Conservation (phyloP, 768 basidiomycete species). For the Suillus luteus region DNA sequence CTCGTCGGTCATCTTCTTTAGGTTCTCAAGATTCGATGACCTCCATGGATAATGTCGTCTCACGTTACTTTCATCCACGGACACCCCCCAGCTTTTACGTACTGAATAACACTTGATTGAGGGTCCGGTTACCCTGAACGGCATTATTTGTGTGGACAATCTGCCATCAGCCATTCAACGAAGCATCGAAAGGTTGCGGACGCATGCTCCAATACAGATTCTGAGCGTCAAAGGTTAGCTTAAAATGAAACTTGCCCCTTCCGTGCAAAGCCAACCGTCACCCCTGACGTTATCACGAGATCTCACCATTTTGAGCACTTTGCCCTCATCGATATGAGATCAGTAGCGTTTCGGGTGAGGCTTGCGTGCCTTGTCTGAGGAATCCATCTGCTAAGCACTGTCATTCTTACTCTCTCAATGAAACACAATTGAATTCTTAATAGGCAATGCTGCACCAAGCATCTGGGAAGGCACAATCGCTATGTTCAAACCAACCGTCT, state of each 20-base stretch:
- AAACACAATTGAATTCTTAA: not conserved
- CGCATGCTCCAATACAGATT: not conserved
- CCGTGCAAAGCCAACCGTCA: not conserved
- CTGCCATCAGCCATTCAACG: not conserved
- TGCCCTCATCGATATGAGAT: slow-evolving; percentile 7
- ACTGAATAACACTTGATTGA: slow-evolving; percentile 6
- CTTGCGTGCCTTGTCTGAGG: not conserved
- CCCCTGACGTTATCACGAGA: not conserved
- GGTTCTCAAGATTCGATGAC: slow-evolving; percentile 23
- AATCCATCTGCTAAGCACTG: not conserved
- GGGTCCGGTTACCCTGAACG: slow-evolving; percentile 7
- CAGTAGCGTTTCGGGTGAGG: slow-evolving; percentile 1
- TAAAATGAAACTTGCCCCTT: not conserved
- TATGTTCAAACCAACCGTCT: not conserved
- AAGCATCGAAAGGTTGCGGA: not conserved
- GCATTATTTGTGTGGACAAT: not conserved
- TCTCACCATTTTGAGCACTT: slow-evolving; percentile 2
- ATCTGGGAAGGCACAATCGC: not conserved
- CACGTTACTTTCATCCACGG: slow-evolving; percentile 35
- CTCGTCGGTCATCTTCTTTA: slow-evolving; percentile 48
- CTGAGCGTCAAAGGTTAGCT: not conserved
- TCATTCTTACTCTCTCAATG: not conserved
- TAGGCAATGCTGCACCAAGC: not conserved
- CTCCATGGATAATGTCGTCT: slow-evolving; percentile 30
- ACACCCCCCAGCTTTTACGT: slow-evolving; percentile 20